Conservation (phyloP, 2,329 filamentous ascomycete genomes). For the Cordyceps cicadae region DNA sequence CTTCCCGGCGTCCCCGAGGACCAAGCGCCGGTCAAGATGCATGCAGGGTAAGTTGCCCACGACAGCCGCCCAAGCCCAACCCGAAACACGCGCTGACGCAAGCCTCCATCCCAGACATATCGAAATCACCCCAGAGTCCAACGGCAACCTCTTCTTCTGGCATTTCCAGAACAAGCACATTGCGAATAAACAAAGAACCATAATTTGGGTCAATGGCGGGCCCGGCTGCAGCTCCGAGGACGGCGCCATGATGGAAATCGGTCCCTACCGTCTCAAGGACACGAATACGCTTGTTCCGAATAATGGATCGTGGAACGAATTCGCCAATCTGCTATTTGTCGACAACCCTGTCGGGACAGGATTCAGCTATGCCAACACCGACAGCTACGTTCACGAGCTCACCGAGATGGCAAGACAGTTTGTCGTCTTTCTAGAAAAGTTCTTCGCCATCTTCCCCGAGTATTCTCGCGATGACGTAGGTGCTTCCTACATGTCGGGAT, state of each 20-base stretch:
- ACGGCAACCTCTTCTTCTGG: slow-evolving; percentile 98
- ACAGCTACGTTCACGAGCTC: slow-evolving; percentile 79
- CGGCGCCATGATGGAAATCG: slow-evolving; percentile 91
- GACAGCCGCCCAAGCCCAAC: slow-evolving; percentile 3
- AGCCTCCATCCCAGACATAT: slow-evolving; percentile 58
- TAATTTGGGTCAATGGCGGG: slow-evolving; percentile 95
- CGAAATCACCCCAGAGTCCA: slow-evolving; percentile 73
- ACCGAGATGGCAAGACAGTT: slow-evolving; percentile 87
- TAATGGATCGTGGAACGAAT: slow-evolving; percentile 97
- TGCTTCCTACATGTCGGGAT: slow-evolving; percentile 14
- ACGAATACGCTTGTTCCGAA: slow-evolving; percentile 67
- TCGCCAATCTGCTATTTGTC: slow-evolving; percentile 92
- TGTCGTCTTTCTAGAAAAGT: slow-evolving; percentile 81
- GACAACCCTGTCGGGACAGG: slow-evolving; percentile 96
- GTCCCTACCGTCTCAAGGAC: slow-evolving; percentile 79
- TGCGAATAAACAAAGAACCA: slow-evolving; percentile 78
- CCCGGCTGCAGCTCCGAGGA: slow-evolving; percentile 97
- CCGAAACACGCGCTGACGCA: slow-evolving; percentile 18
- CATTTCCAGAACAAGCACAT: slow-evolving; percentile 95
- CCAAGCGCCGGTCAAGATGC: slow-evolving; percentile 80
- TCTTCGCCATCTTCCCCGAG: slow-evolving; percentile 82
- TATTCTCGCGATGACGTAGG: slow-evolving; percentile 86
- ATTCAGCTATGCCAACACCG: slow-evolving; percentile 88
- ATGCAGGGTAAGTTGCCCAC: slow-evolving; percentile 69
- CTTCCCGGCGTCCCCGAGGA: slow-evolving; percentile 75